These are phyloP conservation scores for Cladosporium sp. DNA, from an alignment of 2,329 filamentous ascomycete genomes.

Conservation along the genomic window DNA sequence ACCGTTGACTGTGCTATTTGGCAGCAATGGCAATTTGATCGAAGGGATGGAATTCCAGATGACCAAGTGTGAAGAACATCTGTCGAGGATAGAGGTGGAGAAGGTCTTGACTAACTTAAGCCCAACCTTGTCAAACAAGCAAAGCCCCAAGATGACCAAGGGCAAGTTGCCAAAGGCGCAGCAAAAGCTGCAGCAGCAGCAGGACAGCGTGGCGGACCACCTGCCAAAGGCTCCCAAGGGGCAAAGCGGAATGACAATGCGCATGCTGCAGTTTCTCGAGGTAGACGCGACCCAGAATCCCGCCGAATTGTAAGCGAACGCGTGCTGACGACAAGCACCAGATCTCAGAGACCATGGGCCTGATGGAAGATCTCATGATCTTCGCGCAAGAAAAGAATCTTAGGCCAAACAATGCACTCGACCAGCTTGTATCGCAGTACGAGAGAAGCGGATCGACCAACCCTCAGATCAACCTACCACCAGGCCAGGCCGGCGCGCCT, in stretches of 20 bases:
- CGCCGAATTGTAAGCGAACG: constrained; percentile 5
- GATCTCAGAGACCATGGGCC: constrained; percentile 62
- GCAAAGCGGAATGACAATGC: constrained; percentile 52
- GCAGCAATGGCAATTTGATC: constrained; percentile 64
- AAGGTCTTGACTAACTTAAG: constrained; percentile 43
- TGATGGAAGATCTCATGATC: constrained; percentile 59
- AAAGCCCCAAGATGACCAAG: constrained; percentile 51
- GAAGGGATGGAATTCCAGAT: constrained; percentile 81
- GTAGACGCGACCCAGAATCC: constrained; percentile 35
- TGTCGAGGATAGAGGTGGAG: constrained; percentile 62
- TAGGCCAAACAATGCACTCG: constrained; percentile 52
- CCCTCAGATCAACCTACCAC: constrained; percentile 44
- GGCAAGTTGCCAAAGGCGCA: constrained; percentile 39
- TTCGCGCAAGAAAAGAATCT: constrained; percentile 53
- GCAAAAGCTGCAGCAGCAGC: constrained; percentile 37
- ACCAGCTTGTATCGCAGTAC: constrained; percentile 47
- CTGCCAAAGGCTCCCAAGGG: constrained; percentile 45
- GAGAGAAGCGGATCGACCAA: constrained; percentile 28
- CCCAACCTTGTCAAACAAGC: constrained; percentile 46
- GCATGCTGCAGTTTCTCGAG: constrained; percentile 60
- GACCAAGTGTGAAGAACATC: constrained; percentile 72
- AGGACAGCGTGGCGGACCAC: constrained; percentile 42
- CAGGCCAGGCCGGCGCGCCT: constrained; percentile 14
- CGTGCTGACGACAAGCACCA: constrained; percentile 28
- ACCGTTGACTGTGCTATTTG: constrained; percentile 72